phyloP scores from a whole-genome alignment of 2,329 filamentous ascomycete species.

The Colletotrichum eleusines region DNA sequence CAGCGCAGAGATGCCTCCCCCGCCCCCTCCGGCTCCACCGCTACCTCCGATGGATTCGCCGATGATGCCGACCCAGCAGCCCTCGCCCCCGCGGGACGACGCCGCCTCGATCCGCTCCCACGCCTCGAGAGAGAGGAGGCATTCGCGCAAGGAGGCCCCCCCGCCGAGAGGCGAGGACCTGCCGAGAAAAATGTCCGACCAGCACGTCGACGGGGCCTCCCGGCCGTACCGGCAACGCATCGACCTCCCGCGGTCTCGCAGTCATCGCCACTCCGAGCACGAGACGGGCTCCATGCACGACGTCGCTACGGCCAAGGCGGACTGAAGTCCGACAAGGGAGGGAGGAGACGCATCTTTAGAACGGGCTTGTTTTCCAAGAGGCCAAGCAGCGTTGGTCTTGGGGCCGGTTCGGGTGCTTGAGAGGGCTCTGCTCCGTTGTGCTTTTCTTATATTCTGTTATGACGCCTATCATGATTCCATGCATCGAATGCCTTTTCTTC shows the following conservation, averaged over 20 bases:
- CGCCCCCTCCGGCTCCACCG: slow-evolving; percentile 34
- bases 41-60: slow-evolving; percentile 27
- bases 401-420: neutral
- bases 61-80: slow-evolving; percentile 20
- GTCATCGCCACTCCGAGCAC: slow-evolving; percentile 25
- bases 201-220: slow-evolving; percentile 36
- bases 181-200: slow-evolving; percentile 25
- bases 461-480: slow-evolving; percentile 34
- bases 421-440: neutral
- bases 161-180: slow-evolving; percentile 29
- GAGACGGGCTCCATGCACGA: slow-evolving; percentile 38
- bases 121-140: slow-evolving; percentile 35
- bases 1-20: slow-evolving; percentile 30
- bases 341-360: slow-evolving; percentile 14
- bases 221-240: slow-evolving; percentile 37
- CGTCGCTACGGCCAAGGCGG: slow-evolving; percentile 32
- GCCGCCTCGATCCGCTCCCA: slow-evolving; percentile 35
- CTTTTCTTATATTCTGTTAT: neutral
- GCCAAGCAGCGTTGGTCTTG: neutral
- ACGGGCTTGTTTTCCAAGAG: slow-evolving; percentile 3
- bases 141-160: slow-evolving; percentile 27
- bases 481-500: slow-evolving; percentile 18
- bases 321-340: slow-evolving; percentile 21
- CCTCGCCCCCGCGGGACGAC: slow-evolving; percentile 26
- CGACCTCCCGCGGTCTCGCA: slow-evolving; percentile 37